Conservation (phyloP, 2,329 filamentous ascomycete genomes). For the Trichoderma oligosporum region DNA sequence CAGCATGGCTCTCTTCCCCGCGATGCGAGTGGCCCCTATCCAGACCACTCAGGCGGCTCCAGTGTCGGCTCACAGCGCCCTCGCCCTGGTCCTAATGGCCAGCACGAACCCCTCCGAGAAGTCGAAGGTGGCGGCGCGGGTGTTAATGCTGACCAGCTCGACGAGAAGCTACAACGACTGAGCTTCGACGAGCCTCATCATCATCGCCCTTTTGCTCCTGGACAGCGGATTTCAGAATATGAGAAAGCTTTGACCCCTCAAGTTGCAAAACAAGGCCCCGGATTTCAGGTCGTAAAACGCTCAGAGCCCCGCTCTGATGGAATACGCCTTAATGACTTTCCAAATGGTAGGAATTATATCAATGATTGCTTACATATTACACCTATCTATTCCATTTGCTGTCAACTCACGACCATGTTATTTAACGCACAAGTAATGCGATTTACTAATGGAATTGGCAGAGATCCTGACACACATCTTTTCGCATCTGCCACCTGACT, state of each 20-base stretch:
- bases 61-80: slow-evolving; percentile 38
- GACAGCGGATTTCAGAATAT: slow-evolving; percentile 57
- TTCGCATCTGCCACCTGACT: slow-evolving; percentile 82
- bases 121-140: slow-evolving; percentile 21
- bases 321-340: slow-evolving; percentile 56
- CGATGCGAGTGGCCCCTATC: slow-evolving; percentile 39
- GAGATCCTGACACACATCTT: slow-evolving; percentile 90
- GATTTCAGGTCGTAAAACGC: slow-evolving; percentile 55
- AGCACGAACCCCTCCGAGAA: background rate
- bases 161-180: slow-evolving; percentile 52
- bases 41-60: slow-evolving; percentile 32
- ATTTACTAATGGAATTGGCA: slow-evolving; percentile 36
- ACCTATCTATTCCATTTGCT: too few species aligned
- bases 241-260: slow-evolving; percentile 54
- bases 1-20: slow-evolving; percentile 57
- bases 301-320: slow-evolving; percentile 38
- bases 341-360: slow-evolving; percentile 67
- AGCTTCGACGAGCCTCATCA: slow-evolving; percentile 35
- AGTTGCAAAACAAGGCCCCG: slow-evolving; percentile 45
- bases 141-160: slow-evolving; percentile 43
- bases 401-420: too few species aligned
- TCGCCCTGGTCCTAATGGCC: slow-evolving; percentile 23
- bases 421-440: background rate
- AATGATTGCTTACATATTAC: background rate
- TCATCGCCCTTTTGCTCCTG: slow-evolving; percentile 36